Base-by-base conservation (phyloP, 1,139 yeast species). In the Hanseniaspora gamundiae region DNA sequence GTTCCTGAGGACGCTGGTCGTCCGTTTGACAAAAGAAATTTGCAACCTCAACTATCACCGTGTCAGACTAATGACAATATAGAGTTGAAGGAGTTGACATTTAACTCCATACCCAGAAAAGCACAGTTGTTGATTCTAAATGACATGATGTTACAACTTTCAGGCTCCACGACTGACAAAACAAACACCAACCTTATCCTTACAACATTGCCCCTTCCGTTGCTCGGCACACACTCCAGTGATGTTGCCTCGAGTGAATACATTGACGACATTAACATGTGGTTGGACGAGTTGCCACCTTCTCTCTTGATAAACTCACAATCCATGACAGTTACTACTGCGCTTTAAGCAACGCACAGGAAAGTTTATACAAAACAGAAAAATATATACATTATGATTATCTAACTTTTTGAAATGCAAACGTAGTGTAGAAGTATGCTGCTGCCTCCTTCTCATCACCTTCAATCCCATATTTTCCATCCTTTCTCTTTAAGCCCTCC, bases 281-380 rank as follows among this genome's bases (percentile, higher is more conserved):
- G 96, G 94, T 69, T 87, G 45, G 74, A 78, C 43, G 86, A 73
- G 9, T 64, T 91, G 39, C 95, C 95, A 0, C 95, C 97, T 0
- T 71, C 77, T 3, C 60, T 91, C 57, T 63, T 91, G 49, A 70
- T 91, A 45, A 88, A 91, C 58, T 85, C 96, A 0, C 94, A 87
- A 62, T 81, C 95, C 0, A 86, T 88, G 68, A 91, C 98, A 0
- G 97, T 91, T 1, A 91, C 98, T 0, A 88, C 96, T 11, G 87
- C 94, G 20, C 67, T 84, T 50, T 84, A 66, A 52, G 24, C 10
- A 14, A 5, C 26, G 33, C 38, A 35, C 22, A 27, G 22, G 19
- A 27, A 3, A 16, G 11, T 16, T 27, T 17, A 9, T 22, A 10
- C 8, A 16, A n/a, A 13, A 33, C n/a, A 26, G 4, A 21, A 22